Evolutionary conservation across 208 protist genomes (phyloP).

Genomic region (Trypanosoma platydactyli): DNA sequence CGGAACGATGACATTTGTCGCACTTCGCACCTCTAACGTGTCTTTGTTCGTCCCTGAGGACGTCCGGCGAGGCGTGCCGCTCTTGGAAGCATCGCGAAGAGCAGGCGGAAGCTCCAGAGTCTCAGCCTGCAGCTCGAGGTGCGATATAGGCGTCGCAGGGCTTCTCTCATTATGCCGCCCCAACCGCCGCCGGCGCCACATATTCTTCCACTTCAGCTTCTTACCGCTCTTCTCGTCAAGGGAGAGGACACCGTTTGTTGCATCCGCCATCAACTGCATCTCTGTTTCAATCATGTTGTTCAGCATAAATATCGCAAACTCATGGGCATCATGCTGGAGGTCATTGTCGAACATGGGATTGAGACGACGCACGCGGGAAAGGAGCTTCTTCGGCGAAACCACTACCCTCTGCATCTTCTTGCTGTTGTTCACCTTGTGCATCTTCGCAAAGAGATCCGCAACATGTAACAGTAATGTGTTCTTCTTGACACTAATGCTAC

Average conservation of each 20-base stretch:
- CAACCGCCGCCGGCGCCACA: conserved; percentile 11
- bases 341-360: conserved; percentile 75
- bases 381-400: conserved; percentile 45
- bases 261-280: conserved; percentile 64
- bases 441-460: conserved; percentile 67
- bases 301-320: conserved; percentile 89
- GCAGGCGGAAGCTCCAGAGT: conserved; percentile 21
- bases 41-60: not conserved
- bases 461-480: conserved; percentile 63
- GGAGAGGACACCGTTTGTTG: conserved; percentile 60
- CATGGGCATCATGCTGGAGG: conserved; percentile 91
- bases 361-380: conserved; percentile 46
- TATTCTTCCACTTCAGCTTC: conserved; percentile 23
- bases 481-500: conserved; percentile 59
- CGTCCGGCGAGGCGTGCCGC: not conserved
- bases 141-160: not conserved
- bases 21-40: conserved; percentile 8
- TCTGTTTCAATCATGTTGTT: conserved; percentile 85
- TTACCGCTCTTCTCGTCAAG: conserved; percentile 44
- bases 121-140: conserved; percentile 3
- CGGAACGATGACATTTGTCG: not conserved
- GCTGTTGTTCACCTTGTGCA: conserved; percentile 87
- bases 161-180: not conserved
- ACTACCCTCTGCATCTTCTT: conserved; percentile 37
- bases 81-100: not conserved